These are phyloP conservation scores for Vachellia pachyceras DNA, from an alignment of 306 rosid species.

Conservation along the genomic window DNA sequence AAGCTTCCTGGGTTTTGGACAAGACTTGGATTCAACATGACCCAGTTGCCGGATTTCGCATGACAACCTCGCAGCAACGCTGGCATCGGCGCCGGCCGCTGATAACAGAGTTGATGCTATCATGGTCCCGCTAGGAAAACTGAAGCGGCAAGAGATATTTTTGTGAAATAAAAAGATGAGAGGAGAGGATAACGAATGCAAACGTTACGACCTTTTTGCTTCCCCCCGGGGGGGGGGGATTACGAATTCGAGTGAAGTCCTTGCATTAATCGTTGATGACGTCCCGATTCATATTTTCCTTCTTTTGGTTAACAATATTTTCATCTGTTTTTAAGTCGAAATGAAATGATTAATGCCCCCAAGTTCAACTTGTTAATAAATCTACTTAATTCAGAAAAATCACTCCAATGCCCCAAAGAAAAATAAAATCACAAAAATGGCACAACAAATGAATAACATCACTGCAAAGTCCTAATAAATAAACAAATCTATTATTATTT, in stretches of 20 bases:
- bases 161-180: slow-evolving; percentile 28
- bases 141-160: slow-evolving; percentile 34
- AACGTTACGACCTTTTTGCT: not conserved
- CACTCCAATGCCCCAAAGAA: no score
- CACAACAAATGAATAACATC: no score
- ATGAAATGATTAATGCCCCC: no score
- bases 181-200: not conserved
- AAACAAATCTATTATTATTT: no score
- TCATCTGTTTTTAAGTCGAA: no score
- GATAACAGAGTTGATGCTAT: slow-evolving; percentile 54
- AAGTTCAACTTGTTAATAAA: no score
- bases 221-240: not conserved
- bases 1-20: slow-evolving; percentile 42
- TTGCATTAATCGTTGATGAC: not conserved
- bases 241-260: not conserved
- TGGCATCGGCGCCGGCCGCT: slow-evolving; percentile 44
- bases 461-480: no score
- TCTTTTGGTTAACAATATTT: not conserved
- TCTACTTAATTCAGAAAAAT: no score
- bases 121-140: slow-evolving; percentile 44
- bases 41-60: slow-evolving; percentile 47
- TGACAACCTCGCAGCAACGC: slow-evolving; percentile 30
- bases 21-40: slow-evolving; percentile 32
- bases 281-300: not conserved
- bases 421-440: no score